Percentiles rank a stretch among this genome's conserved stretches.
These are phyloP conservation scores for Rhodofomes roseus DNA, from an alignment of 1,284 basidiomycete genomes.

Conservation along the genomic window DNA sequence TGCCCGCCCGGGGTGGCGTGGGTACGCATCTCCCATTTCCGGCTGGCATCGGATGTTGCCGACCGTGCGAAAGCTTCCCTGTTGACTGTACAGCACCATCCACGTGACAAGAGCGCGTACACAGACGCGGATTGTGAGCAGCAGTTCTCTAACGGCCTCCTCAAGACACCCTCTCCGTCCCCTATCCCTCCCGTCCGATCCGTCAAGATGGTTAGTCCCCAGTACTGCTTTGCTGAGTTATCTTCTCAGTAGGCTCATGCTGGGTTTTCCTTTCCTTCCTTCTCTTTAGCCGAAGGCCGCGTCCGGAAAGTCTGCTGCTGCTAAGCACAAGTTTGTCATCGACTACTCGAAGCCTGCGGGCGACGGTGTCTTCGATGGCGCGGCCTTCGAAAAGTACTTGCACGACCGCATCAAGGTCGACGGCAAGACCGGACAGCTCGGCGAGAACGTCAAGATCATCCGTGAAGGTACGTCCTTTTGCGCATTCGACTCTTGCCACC, in stretches of 20 bases:
- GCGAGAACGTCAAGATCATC: conserved; percentile 78
- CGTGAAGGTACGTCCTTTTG: conserved; percentile 64
- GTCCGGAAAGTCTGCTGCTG: conserved; percentile 60
- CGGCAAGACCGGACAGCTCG: conserved; percentile 79
- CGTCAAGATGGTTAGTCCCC: conserved; percentile 66
- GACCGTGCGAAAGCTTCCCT: conserved; percentile 12
- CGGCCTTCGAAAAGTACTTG: conserved; percentile 90
- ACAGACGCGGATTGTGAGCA: background rate
- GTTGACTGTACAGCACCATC: conserved; percentile 28
- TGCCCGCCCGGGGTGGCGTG: conserved; percentile 1
- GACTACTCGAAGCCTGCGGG: conserved; percentile 92
- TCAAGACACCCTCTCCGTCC: conserved; percentile 23
- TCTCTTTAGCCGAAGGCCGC: conserved; percentile 61
- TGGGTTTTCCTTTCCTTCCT: conserved; percentile 30
- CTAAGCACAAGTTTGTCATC: conserved; percentile 90
- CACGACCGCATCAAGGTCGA: conserved; percentile 93
- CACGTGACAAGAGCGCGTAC: conserved; percentile 3
- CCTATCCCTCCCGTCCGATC: conserved; percentile 12
- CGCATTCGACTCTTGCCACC: conserved; percentile 1
- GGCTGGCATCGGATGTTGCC: background rate
- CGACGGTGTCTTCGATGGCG: conserved; percentile 90
- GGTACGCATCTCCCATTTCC: background rate
- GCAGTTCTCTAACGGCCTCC: conserved; percentile 13
- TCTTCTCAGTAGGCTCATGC: conserved; percentile 88
- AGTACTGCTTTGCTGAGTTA: conserved; percentile 83